Conservation (phyloP, 768 basidiomycete genomes). For the Butyriboletus loyo region DNA sequence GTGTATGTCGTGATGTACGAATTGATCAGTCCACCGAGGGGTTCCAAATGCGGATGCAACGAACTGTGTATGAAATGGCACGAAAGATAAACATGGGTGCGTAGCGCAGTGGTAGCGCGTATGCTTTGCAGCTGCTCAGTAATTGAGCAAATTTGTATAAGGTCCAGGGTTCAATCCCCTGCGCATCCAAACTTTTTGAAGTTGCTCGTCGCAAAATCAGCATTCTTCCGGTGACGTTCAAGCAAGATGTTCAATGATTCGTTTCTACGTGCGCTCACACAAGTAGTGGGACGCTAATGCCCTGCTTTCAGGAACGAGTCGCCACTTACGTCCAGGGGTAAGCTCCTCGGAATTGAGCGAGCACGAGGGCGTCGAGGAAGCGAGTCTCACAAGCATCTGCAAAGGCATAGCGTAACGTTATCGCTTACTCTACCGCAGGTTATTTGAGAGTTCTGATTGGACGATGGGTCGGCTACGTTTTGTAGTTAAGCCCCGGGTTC, state of each 20-base stretch:
- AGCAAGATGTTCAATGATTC: not conserved
- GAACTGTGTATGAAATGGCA: not conserved
- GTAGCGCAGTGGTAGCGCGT: conserved; percentile 40
- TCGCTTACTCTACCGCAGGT: no score
- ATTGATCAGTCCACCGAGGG: no score
- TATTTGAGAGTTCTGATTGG: no score
- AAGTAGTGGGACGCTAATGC: not conserved
- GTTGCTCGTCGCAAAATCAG: no score
- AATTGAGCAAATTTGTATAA: conserved; percentile 32
- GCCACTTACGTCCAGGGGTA: no score
- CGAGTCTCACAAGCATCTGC: no score
- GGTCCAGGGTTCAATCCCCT: conserved; percentile 45
- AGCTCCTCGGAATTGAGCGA: not conserved
- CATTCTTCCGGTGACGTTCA: not conserved
- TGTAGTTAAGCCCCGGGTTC: no score
- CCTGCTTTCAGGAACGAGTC: not conserved
- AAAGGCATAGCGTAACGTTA: no score
- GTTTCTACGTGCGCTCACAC: not conserved
- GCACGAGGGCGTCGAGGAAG: not conserved
- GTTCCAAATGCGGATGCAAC: not conserved
- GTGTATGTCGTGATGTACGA: no score
- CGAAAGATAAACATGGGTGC: conserved; percentile 6
- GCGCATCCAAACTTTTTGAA: conserved; percentile 34
- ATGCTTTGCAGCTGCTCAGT: conserved; percentile 36
- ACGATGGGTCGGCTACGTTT: no score